Percentiles rank a stretch among this genome's conserved stretches.
These are phyloP conservation scores for Spinacia oleracea DNA, from an alignment of 179 eudicot species.

Conservation along the genomic window DNA sequence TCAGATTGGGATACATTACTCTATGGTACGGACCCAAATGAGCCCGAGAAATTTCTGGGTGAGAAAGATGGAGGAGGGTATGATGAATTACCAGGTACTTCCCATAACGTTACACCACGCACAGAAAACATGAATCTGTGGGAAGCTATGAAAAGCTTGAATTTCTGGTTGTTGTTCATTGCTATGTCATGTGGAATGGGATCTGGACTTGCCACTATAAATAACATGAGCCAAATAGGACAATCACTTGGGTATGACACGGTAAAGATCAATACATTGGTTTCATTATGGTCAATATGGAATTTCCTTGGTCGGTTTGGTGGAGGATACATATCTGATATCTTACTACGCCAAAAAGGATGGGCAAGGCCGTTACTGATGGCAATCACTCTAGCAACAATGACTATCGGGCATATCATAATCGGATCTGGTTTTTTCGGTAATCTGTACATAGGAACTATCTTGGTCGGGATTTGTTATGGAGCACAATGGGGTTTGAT, in stretches of 20 bases:
- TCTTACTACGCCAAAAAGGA: conserved; percentile 51
- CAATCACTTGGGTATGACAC: conserved; percentile 66
- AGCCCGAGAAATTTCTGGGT: conserved; percentile 12
- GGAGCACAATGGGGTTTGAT: conserved; percentile 91
- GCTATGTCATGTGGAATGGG: conserved; percentile 87
- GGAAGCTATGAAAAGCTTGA: conserved; percentile 51
- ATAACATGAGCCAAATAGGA: conserved; percentile 87
- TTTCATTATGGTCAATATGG: conserved; percentile 91
- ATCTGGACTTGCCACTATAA: conserved; percentile 80
- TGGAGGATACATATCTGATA: conserved; percentile 79
- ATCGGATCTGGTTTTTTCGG: conserved; percentile 70
- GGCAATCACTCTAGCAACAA: conserved; percentile 58
- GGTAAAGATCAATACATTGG: conserved; percentile 48
- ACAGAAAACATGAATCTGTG: conserved; percentile 42
- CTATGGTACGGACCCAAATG: conserved; percentile 8
- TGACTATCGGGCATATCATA: conserved; percentile 64
- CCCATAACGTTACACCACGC: conserved; percentile 5
- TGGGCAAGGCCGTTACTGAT: conserved; percentile 69
- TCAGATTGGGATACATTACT: conserved; percentile 21
- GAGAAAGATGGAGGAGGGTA: conserved; percentile 10
- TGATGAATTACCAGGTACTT: conserved; percentile 22
- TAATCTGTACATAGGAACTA: conserved; percentile 67
- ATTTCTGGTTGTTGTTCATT: conserved; percentile 76
- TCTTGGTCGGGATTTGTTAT: conserved; percentile 72
- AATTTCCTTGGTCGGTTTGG: conserved; percentile 88